Evolutionary conservation across 169 alveolate genomes (phyloP).

Genomic region (Eimeria sp.): DNA sequence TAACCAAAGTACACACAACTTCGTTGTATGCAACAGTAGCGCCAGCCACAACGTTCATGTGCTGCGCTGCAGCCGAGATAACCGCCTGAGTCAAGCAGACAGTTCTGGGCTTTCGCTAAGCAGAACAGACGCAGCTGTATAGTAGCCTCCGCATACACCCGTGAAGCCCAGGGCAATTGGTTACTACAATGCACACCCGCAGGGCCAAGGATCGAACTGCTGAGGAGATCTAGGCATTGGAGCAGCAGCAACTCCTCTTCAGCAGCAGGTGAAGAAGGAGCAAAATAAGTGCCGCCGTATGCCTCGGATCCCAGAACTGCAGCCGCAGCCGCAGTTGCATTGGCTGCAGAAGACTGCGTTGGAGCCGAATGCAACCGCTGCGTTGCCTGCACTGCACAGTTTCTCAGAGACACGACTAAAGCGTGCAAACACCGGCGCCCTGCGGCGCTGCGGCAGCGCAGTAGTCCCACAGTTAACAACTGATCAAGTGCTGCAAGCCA

Average conservation of each 20-base stretch:
- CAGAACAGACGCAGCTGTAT: not conserved
- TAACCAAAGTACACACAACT: not conserved
- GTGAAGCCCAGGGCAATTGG: not conserved
- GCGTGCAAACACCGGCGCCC: conserved; percentile 74
- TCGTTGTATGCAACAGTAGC: not conserved
- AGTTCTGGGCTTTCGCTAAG: not conserved
- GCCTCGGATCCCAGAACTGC: conserved; percentile 65
- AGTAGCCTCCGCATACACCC: not conserved
- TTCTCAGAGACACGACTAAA: conserved; percentile 24
- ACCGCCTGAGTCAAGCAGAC: not conserved
- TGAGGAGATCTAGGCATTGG: conserved; percentile 68
- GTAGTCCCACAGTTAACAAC: conserved; percentile 64
- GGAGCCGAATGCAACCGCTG: conserved; percentile 70
- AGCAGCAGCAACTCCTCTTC: conserved; percentile 68
- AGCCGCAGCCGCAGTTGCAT: conserved; percentile 66
- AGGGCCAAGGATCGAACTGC: conserved; percentile 54
- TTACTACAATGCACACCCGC: conserved; percentile 36
- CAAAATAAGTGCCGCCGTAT: conserved; percentile 52
- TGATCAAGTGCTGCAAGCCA: conserved; percentile 64
- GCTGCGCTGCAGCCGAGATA: not conserved
- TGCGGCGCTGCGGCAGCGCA: conserved; percentile 74
- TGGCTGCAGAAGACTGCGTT: conserved; percentile 46
- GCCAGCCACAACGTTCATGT: not conserved
- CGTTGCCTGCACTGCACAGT: conserved; percentile 74
- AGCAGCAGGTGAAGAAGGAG: conserved; percentile 70